Conservation (phyloP, 2,329 filamentous ascomycete genomes). For the Tricladium varicosporioides region DNA sequence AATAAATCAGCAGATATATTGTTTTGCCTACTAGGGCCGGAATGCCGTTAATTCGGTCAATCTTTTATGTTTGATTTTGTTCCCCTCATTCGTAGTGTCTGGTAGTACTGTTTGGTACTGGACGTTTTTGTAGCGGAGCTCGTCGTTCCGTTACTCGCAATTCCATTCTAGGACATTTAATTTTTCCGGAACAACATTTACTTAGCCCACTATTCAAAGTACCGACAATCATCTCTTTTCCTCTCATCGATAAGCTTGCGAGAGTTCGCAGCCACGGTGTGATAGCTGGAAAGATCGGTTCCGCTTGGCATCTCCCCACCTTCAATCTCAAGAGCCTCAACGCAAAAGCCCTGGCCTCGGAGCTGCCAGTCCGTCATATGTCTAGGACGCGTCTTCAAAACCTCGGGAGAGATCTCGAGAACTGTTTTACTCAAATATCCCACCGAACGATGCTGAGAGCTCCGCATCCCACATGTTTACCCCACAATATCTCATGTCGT, state of each 20-base stretch:
- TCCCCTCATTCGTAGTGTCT: constrained; percentile 3
- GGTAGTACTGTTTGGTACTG: not conserved
- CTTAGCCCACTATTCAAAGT: not conserved
- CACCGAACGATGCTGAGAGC: not conserved
- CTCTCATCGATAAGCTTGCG: not conserved
- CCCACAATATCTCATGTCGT: not conserved
- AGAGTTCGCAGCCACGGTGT: not conserved
- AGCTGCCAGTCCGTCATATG: not conserved
- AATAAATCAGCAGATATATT: constrained; percentile 5
- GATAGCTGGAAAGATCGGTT: not conserved
- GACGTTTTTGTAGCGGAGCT: constrained; percentile 2
- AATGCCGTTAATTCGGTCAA: constrained; percentile 12
- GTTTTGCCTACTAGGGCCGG: constrained; percentile 15
- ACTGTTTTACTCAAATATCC: not conserved
- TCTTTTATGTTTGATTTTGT: not conserved
- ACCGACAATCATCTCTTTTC: not conserved
- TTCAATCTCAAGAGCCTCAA: not conserved
- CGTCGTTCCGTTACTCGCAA: not conserved
- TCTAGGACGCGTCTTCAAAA: not conserved
- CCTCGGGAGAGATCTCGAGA: not conserved
- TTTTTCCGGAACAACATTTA: not conserved
- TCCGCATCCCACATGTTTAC: not conserved
- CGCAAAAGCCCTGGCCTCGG: not conserved
- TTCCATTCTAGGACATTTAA: not conserved
- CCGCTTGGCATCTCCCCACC: not conserved